Base-by-base conservation (phyloP, 129 eudicot genomes). In the Ambrosia trifida region DNA sequence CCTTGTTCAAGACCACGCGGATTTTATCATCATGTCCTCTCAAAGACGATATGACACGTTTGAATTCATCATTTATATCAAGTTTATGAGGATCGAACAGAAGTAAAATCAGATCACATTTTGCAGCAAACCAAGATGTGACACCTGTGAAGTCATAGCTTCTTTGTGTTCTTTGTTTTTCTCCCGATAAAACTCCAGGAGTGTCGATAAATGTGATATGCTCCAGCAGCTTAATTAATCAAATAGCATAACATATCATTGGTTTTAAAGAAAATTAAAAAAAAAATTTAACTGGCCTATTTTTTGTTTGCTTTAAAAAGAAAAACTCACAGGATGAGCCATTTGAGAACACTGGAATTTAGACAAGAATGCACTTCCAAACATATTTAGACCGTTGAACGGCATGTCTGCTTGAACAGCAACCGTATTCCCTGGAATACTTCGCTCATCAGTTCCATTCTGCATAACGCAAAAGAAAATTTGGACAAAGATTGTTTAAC, bases 371-470 rank as follows among this genome's bases (percentile, higher is more conserved):
- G 97, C 89, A 60, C 86, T 80, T 69, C 98, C 97, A 50, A 89
- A 94, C 64, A 73, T 79, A 30, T 90, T 89, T 72, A 94, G 83
- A 63, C 99, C 97, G 50, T 85, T 87, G 69, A 77, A 94, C 72
- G 99, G 99, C 99, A 94, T 89, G 63, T 94, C 97, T 44, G 99
- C 96, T 81, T 87, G 97, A 67, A 94, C 97, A 54, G 89, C 99
- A 70, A 94, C 74, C 1, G 89, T 94, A 52, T 94, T 94, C 74
- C 99, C 99, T 0, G 96, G 96, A 76, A 94, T 79, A 77, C 96
- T 93, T 77, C 98, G 83, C 58, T 93, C 98, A 79, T 93, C 96
- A 7, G 92, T 81, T 76, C 98, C 96, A 72, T 84, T 85, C 98
- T 89, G 86, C 16, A 56, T 32, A 28, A 52, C 52, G 18, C 38